A percentile compares a stretch with the other conserved stretches of the same genome.
Evolutionary conservation across 2,329 filamentous ascomycete species (phyloP).

Genomic region (Fusarium nisikadoi): DNA sequence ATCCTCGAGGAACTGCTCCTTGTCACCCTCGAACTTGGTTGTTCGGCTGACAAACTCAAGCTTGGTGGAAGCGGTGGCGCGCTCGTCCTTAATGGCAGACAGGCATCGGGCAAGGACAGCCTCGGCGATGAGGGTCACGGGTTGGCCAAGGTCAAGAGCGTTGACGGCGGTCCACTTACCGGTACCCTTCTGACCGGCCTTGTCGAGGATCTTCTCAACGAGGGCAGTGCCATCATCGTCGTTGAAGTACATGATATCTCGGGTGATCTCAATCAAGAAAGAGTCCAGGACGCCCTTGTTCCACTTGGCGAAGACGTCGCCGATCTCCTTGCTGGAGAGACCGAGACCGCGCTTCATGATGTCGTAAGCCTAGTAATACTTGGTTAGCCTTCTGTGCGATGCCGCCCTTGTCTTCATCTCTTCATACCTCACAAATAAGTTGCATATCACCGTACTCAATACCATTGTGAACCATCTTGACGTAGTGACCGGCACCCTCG

Average conservation of each 20-base stretch:
- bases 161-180: constrained; percentile 99
- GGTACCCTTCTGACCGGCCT: constrained; percentile 98
- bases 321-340: constrained; percentile 91
- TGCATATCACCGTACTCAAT: constrained; percentile 99
- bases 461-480: constrained; percentile 99
- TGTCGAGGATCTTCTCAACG: constrained; percentile 98
- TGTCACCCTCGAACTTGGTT: constrained; percentile 85
- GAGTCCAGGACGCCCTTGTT: constrained; percentile 99
- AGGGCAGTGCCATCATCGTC: constrained; percentile 91
- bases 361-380: constrained; percentile 84
- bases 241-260: constrained; percentile 98
- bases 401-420: background rate
- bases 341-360: constrained; percentile 99
- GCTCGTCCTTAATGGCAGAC: constrained; percentile 94
- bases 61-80: constrained; percentile 80
- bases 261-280: constrained; percentile 99
- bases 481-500: constrained; percentile 99
- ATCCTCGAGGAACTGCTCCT: constrained; percentile 92
- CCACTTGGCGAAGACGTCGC: constrained; percentile 93
- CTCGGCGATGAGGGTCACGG: constrained; percentile 97
- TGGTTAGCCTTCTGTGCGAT: constrained; percentile 29
- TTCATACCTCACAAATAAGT: constrained; percentile 92
- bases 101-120: constrained; percentile 95
- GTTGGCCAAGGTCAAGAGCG: constrained; percentile 97
- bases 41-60: constrained; percentile 80